Percentiles rank a stretch among this genome's conserved stretches.
Evolutionary conservation across 2,329 filamentous ascomycete species (phyloP).

Genomic region (Davidsoniella virescens): DNA sequence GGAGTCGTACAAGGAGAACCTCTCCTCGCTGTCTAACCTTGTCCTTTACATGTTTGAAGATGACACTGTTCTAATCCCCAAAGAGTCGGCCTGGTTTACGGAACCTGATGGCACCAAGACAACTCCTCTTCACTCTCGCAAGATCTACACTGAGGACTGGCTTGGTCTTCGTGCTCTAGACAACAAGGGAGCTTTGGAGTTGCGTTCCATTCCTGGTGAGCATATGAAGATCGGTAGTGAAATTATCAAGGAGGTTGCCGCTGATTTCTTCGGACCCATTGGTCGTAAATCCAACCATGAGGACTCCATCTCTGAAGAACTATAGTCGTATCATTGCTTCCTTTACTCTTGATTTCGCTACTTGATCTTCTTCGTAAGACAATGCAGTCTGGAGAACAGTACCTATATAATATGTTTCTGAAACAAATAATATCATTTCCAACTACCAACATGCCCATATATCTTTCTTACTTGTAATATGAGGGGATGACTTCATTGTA

Average conservation of each 20-base stretch:
- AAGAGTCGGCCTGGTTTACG: constrained; percentile 80
- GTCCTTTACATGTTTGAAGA: constrained; percentile 83
- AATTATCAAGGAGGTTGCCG: constrained; percentile 48
- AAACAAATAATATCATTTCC: too few relatives aligned
- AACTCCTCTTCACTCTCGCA: constrained; percentile 50
- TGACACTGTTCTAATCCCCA: constrained; percentile 73
- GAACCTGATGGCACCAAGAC: constrained; percentile 62
- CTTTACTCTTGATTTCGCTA: too few relatives aligned
- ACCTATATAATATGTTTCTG: too few relatives aligned
- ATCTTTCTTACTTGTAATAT: too few relatives aligned
- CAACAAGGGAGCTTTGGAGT: constrained; percentile 60
- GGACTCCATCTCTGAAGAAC: constrained; percentile 1
- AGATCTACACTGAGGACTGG: constrained; percentile 84
- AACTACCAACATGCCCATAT: too few relatives aligned
- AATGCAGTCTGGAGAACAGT: too few relatives aligned
- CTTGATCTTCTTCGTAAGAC: too few relatives aligned
- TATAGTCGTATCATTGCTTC: not conserved
- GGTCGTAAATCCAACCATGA: constrained; percentile 21
- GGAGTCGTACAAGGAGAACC: constrained; percentile 50
- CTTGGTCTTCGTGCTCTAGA: constrained; percentile 69
- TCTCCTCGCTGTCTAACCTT: constrained; percentile 56
- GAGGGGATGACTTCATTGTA: too few relatives aligned
- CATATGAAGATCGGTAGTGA: constrained; percentile 70
- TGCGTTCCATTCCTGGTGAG: constrained; percentile 53
- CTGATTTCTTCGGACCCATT: constrained; percentile 45